Base-by-base conservation (phyloP, 2,329 filamentous ascomycete genomes). In the Xylaria sp. region DNA sequence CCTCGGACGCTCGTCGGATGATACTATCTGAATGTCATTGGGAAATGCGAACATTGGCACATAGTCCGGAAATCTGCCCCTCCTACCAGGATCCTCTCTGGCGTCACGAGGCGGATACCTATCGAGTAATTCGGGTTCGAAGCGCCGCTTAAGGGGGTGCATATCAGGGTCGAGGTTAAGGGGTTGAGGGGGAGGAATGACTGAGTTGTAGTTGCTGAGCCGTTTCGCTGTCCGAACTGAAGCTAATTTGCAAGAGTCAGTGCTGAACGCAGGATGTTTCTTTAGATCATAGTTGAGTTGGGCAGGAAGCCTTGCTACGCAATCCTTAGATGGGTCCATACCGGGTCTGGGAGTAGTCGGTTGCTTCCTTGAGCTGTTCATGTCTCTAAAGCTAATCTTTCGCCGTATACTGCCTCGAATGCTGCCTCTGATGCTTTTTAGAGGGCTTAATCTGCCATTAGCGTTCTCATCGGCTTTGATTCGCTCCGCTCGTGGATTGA, bases 11-110 rank as follows among this genome's bases (percentile, higher is more conserved):
- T 97, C 94, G 77, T 99, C 96, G 1, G 94, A 94, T 1, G 96
- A 98, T 10, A 98, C 93, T 62, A 99, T 96, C 72, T 94, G 94
- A 75, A 99, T 96, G 80, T 99, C 96, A 80, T 98, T 98, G 55
- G 96, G 96, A 76, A 98, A 99, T 63, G 96, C 94, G 81, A 99
- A 99, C 96, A 99, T 98, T 66, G 96, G 96, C 20, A 99, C 94
- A 77, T 98, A 99, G 78, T 99, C 96, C 0, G 96, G 96, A 78
- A 99, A 98, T 66, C 88, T 91, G 63, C 94, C 94, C 77, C 96
- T 88, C 76, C 92, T 88, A 74, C 92, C 89, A 61, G 92, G 81
- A 74, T 98, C 94, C 67, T 97, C 94, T 25, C 90, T 86, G 78
- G 94, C 92, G 72, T 89, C 88, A 78, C 94, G 93, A 18, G 94